A percentile compares a stretch with the other conserved stretches of the same genome.
Conservation (phyloP, 1,284 basidiomycete genomes). For the Heimioporus retisporus region DNA sequence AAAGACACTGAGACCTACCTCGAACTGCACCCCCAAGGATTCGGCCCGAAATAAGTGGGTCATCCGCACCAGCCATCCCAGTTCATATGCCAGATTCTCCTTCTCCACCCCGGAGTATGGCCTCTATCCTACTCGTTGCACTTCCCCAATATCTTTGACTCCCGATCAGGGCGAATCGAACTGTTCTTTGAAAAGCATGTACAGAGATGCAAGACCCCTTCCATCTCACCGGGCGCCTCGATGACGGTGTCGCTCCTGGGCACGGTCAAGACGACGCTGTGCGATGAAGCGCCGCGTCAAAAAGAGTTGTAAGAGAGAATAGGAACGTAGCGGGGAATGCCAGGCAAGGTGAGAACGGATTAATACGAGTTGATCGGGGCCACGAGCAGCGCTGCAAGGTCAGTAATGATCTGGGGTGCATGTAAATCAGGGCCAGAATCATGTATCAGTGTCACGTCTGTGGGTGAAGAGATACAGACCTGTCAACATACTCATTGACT, state of each 20-base stretch:
- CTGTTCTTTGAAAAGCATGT: constrained; percentile 92
- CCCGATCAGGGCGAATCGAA: constrained; percentile 63
- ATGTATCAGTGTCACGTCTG: neutral
- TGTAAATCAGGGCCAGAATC: constrained; percentile 83
- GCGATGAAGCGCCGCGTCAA: constrained; percentile 90
- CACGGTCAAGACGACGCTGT: constrained; percentile 91
- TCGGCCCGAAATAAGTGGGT: constrained; percentile 93
- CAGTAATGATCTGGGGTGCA: constrained; percentile 83
- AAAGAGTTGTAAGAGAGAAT: constrained; percentile 90
- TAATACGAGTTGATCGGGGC: constrained; percentile 96
- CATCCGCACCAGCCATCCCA: constrained; percentile 97
- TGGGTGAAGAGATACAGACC: constrained; percentile 52
- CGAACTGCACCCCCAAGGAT: constrained; percentile 86
- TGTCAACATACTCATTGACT: constrained; percentile 85
- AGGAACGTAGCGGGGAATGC: constrained; percentile 88
- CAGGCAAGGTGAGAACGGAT: constrained; percentile 93
- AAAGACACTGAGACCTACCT: constrained; percentile 58
- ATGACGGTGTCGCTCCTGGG: constrained; percentile 96
- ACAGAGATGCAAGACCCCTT: constrained; percentile 91
- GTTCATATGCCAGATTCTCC: constrained; percentile 95
- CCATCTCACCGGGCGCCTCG: constrained; percentile 91
- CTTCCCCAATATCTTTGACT: constrained; percentile 57
- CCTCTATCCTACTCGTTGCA: constrained; percentile 75
- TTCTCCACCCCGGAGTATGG: constrained; percentile 68
- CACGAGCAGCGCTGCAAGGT: constrained; percentile 90